Base-by-base conservation (phyloP, 2,329 filamentous ascomycete species). In the Ceratocystis albifundus region DNA sequence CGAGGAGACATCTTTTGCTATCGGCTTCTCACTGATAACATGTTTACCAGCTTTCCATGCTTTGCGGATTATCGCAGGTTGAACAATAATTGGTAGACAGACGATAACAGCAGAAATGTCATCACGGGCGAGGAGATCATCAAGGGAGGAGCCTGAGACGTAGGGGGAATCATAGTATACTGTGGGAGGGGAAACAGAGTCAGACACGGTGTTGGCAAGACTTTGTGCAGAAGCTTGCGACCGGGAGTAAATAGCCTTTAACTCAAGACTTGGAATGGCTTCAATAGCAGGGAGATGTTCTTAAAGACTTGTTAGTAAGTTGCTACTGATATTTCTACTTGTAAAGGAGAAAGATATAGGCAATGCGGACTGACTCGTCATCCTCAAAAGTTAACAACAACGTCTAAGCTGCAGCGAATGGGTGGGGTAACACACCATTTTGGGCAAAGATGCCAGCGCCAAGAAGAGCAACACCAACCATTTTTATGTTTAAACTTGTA, bases 21-120 rank as follows among this genome's bases (percentile, higher is more conserved):
- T 78, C 44, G 87, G 86, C 75, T 89, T 89, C 75, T 89, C 87
- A 17, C 82, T 82, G 2, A 89, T 77, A 6, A 89, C 86, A 71
- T 88, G 85, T 74, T 89, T 89, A 30, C 85, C 84, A 0, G 84
- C 85, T n/a, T 75, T 72, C 20, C 88, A 75, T 0, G 83, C 83
- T 69, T 80, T 78, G 69, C 81, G 77, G 71, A 88, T 82, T 70
- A 81, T 80, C 12, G 74, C 74, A 1, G 85, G 83, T 72, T 88
- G 86, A 46, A 76, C 76, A 61, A 78, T 72, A 71, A 89, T 89
- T 44, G 86, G 86, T 46, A 89, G 77, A n/a, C 79, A 81, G 64
- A 86, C 75, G 65, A 84, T 78, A 44, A 86, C 80, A 53, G 78
- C 82, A 15, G 75, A 70, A 65, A 86, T 77, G 73, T 87, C 84